Conservation (phyloP, 371 early-diverging fungal species). For the Haplosporangium sp. region DNA sequence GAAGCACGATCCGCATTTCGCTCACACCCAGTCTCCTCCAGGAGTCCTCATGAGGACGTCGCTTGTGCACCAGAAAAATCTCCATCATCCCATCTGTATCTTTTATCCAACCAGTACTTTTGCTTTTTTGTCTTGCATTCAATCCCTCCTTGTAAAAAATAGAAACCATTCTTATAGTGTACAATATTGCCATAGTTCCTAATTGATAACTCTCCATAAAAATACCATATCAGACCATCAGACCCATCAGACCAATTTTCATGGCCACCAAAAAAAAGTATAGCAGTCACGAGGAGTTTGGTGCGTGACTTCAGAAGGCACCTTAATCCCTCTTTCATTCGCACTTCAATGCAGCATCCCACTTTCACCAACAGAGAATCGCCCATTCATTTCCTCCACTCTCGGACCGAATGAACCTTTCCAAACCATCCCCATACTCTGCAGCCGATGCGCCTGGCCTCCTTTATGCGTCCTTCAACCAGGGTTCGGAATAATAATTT, state of each 20-base stretch:
- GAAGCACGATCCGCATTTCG: conserved; percentile 55
- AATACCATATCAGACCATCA: no score
- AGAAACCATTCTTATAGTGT: background rate
- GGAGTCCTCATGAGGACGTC: conserved; percentile 13
- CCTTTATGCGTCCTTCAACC: conserved; percentile 76
- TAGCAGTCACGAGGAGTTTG: no score
- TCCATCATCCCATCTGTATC: conserved; percentile 1
- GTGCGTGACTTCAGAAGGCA: no score
- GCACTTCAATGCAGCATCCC: conserved; percentile 2
- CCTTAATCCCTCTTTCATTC: no score
- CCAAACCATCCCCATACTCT: conserved; percentile 61
- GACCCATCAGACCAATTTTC: no score
- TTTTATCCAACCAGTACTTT: background rate
- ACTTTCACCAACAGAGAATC: background rate
- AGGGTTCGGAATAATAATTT: conserved; percentile 33
- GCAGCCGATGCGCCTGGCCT: conserved; percentile 68
- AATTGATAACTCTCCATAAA: no score
- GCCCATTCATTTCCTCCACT: background rate
- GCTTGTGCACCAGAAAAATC: background rate
- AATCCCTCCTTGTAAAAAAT: background rate
- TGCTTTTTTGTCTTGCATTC: background rate
- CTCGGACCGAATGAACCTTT: conserved; percentile 63
- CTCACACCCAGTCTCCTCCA: conserved; percentile 50
- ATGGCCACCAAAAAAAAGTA: no score
- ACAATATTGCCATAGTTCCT: background rate